Evolutionary conservation across 208 protist genomes (phyloP).

Genomic region (Blastocrithidia nonstop): DNA sequence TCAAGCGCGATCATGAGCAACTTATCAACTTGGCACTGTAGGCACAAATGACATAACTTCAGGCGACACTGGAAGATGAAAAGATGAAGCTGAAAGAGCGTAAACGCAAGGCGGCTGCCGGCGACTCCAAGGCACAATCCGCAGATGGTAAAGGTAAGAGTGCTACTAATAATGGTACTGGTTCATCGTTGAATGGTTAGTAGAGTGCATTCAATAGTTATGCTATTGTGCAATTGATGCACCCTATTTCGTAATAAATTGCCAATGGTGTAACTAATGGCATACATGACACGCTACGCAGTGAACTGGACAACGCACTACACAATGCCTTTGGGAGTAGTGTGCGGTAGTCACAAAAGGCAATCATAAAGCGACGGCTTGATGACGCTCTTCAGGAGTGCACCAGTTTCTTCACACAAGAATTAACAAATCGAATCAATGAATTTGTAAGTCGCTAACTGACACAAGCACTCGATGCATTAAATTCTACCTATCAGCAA

Average conservation of each 20-base stretch:
- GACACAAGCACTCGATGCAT: slow-evolving; percentile 17
- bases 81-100: background rate
- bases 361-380: slow-evolving; percentile 38
- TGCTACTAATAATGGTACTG: background rate
- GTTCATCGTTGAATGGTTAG: slow-evolving; percentile 4
- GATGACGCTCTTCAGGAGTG: slow-evolving; percentile 57
- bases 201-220: slow-evolving; percentile 50
- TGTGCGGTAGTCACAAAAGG: slow-evolving; percentile 33
- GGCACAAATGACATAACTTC: slow-evolving; percentile 84
- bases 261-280: slow-evolving; percentile 43
- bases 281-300: slow-evolving; percentile 36
- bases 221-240: slow-evolving; percentile 27
- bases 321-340: slow-evolving; percentile 26
- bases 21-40: slow-evolving; percentile 66
- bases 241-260: slow-evolving; percentile 43
- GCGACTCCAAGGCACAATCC: background rate
- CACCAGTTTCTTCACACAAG: slow-evolving; percentile 23
- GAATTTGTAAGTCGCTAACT: slow-evolving; percentile 39
- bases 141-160: background rate
- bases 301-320: slow-evolving; percentile 49
- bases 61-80: slow-evolving; percentile 5
- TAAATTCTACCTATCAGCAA: slow-evolving; percentile 24
- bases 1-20: slow-evolving; percentile 59
- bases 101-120: background rate
- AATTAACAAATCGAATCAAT: slow-evolving; percentile 29